Evolutionary conservation across 371 early-diverging fungal species (phyloP).

Genomic region (Mortierella sp.): DNA sequence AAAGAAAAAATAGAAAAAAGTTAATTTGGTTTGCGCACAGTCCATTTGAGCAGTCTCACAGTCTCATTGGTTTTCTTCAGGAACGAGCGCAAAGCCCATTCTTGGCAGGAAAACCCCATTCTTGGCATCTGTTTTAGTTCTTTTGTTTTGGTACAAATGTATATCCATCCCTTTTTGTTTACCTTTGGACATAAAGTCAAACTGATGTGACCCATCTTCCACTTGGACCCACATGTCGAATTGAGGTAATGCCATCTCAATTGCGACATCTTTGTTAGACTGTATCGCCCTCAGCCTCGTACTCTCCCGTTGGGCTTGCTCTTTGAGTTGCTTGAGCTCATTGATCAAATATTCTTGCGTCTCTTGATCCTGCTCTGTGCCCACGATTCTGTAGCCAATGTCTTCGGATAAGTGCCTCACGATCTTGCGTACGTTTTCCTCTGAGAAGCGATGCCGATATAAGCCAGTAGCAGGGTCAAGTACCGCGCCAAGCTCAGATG

Average conservation of each 20-base stretch:
- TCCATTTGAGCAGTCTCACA: background rate
- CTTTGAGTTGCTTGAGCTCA: conserved; percentile 20
- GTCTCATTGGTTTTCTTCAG: background rate
- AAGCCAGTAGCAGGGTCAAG: conserved; percentile 53
- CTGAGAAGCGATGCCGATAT: conserved; percentile 65
- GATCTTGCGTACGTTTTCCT: conserved; percentile 64
- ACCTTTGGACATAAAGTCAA: conserved; percentile 81
- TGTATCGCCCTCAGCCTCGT: background rate
- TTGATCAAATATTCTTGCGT: conserved; percentile 21
- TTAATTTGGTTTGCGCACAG: background rate
- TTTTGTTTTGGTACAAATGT: background rate
- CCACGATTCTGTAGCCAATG: conserved; percentile 67
- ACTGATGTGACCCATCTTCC: conserved; percentile 74
- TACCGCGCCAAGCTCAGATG: conserved; percentile 21
- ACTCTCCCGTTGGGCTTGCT: conserved; percentile 12
- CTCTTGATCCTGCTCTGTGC: conserved; percentile 38
- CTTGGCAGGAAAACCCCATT: background rate
- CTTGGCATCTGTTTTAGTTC: background rate
- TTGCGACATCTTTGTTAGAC: background rate
- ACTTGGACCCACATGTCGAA: conserved; percentile 71
- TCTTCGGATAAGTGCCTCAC: conserved; percentile 67
- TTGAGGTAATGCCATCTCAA: conserved; percentile 46
- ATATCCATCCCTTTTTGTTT: conserved; percentile 57
- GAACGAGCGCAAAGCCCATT: background rate
- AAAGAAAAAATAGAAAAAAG: background rate